Evolutionary conservation across 495 filamentous ascomycete genomes (phyloP), one percentile per base, ranked within the genome.

Genomic region (Annulohypoxylon nitens): DNA sequence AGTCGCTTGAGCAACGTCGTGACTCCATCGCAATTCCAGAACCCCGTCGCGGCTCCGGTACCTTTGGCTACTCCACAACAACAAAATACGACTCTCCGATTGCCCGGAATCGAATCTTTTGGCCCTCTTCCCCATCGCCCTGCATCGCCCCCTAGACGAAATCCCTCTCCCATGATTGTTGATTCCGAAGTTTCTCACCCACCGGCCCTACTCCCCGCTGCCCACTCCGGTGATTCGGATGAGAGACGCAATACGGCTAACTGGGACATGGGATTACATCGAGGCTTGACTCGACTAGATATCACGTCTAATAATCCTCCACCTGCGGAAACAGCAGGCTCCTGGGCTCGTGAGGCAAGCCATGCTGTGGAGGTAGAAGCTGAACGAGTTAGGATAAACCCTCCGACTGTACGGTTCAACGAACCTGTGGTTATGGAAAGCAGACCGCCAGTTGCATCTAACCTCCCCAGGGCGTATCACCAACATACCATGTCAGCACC

Each of bases 71-170:
- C 50, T 86, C 72, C 23, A 61, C 8, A 43, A 76, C 76, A 80
- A 51, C 76, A 76, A 6, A 80, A 65, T 18, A 65, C 79, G 6
- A 75, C 83, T 0, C 80, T 91, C 18, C 89, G 93, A 30, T 82
- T 97, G 25, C 94, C 94, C 0, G 94, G 94, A 7, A 97, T 97
- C 71, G 93, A 96, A 76, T 95, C 93, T 39, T 97, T 97, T 70
- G 93, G 95, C 76, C 89, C 91, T 54, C 85, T 91, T 5, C 88
- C 88, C 5, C 82, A 86, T 34, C 87, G 88, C 43, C 69, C 69
- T 11, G 69, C 85, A 39, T 86, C 92, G 2, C 91, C 93, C 4
- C 87, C 90, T 2, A 84, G 87, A 8, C 88, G 90, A 33, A 84
- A 87, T 61, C 81, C 87, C 0, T 92, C 90, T 61, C 91, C 92